These are phyloP conservation scores for Linnemannia hyalina DNA, from an alignment of 192 early-diverging fungal genomes.

Conservation along the genomic window DNA sequence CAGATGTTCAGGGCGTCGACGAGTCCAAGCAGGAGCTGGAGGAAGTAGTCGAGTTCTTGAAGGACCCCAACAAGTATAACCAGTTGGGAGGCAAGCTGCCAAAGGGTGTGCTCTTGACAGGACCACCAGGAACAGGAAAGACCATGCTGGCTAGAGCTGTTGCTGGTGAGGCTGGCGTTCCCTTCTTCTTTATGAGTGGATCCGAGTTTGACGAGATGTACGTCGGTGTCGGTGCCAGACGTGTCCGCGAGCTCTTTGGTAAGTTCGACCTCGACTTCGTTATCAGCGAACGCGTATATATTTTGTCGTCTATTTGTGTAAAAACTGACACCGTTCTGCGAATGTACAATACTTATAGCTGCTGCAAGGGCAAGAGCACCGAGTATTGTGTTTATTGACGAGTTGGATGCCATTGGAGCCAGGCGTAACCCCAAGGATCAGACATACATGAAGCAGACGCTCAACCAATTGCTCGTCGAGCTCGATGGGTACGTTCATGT, in stretches of 20 bases:
- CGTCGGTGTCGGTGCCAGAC: conserved; percentile 94
- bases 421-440: conserved; percentile 95
- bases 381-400: conserved; percentile 98
- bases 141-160: conserved; percentile 97
- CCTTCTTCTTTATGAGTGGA: conserved; percentile 99
- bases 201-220: conserved; percentile 99
- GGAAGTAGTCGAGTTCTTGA: conserved; percentile 96
- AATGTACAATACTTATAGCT: conserved; percentile 51
- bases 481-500: conserved; percentile 80
- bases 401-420: conserved; percentile 97
- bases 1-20: conserved; percentile 97
- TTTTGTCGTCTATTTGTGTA: too few species aligned
- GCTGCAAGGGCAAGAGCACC: conserved; percentile 83
- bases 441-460: conserved; percentile 97
- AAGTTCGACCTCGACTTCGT: conserved; percentile 10
- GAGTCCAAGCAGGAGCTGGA: conserved; percentile 98
- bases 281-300: not conserved
- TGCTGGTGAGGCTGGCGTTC: conserved; percentile 97
- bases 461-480: conserved; percentile 99
- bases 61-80: conserved; percentile 91
- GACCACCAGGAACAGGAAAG: conserved; percentile 98
- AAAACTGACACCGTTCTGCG: too few species aligned
- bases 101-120: conserved; percentile 90
- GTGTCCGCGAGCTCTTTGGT: conserved; percentile 89
- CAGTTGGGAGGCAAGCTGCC: conserved; percentile 95